Evolutionary conservation across 768 basidiomycete genomes (phyloP), one percentile per base, ranked within the genome.

Genomic region (Rhizopogon vesiculosus): DNA sequence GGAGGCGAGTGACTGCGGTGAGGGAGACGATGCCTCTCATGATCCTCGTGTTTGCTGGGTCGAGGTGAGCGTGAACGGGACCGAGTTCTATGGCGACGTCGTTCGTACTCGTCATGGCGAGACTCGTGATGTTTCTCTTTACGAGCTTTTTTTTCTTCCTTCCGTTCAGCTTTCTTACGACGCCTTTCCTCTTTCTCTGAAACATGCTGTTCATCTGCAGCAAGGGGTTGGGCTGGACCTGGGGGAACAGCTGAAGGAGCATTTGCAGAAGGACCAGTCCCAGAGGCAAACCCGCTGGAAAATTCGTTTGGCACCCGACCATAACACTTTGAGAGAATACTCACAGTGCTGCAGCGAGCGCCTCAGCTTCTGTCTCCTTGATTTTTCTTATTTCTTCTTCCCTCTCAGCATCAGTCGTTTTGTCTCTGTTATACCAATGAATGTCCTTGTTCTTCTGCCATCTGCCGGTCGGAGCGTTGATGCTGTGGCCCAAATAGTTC

Each of bases 361-460:
- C 94, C 55, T 97, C 93, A 22, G 89, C 91, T 67, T 98, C 95
- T 15, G 86, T 79, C 64, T 93, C 89, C 69, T 97, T 96, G 59
- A 97, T 68, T 63, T 79, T 82, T 54, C 82, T 74, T 33, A 97
- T 86, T 74, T 98, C 95, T 58, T 87, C 92, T 0, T 52, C 63
- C 53, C 82, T 76, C 58, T 84, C 83, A 10, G 68, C 68, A 13
- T 82, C 81, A 3, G 61, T 62, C 1, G 66, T 64, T 35, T 58
- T 28, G 5, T 93, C 91, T 29, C 94, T 84, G 63, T 76, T 82
- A 67, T 96, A 98, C 95, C 95, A 98, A 64, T 96, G 94, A 15
- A 98, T 74, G 64, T 98, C 95, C 69, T 95, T 93, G 75, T 93
- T 93, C 74, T 95, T 95, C 73, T 97, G 95, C 95, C 95, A 98